These are phyloP conservation scores for Kickxella alabastrina DNA, from an alignment of 192 early-diverging fungal species.

Conservation along the genomic window DNA sequence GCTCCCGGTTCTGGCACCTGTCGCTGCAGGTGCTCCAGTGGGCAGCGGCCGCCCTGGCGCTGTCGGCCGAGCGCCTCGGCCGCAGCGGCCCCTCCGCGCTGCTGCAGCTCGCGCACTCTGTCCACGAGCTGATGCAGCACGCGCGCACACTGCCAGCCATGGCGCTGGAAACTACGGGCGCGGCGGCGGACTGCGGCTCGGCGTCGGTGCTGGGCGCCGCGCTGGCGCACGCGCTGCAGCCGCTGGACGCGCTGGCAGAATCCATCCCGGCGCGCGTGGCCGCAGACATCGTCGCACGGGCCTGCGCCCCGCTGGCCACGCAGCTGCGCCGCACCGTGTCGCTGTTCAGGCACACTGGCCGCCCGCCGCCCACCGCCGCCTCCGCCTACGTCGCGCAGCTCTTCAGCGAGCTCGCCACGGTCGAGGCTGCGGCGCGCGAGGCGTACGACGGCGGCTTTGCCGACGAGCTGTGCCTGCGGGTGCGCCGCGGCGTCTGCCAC, in stretches of 20 bases:
- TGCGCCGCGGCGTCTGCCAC: conserved; percentile 1
- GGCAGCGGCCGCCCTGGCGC: conserved; percentile 5
- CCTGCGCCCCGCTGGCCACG: conserved; percentile 23
- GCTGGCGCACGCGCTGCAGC: conserved; percentile 9
- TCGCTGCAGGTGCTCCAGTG: conserved; percentile 31
- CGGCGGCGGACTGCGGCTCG: not conserved
- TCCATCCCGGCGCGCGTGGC: conserved; percentile 8
- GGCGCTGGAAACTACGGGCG: not conserved
- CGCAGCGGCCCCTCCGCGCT: not conserved
- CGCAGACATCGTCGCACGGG: conserved; percentile 8
- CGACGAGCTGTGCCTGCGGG: conserved; percentile 7
- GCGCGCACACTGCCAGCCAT: not conserved
- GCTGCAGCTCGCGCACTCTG: not conserved
- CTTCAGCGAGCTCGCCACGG: conserved; percentile 9
- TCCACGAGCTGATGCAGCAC: not conserved
- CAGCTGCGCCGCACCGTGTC: conserved; percentile 44
- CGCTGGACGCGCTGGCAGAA: conserved; percentile 1
- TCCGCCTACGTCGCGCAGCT: conserved; percentile 27
- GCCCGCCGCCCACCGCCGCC: conserved; percentile 19
- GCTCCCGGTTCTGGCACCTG: conserved; percentile 38
- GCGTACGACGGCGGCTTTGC: not conserved
- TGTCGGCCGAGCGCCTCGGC: not conserved
- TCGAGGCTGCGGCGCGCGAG: conserved; percentile 1
- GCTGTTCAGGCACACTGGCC: conserved; percentile 41
- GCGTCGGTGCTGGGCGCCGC: conserved; percentile 1